Percentiles rank a stretch among this genome's conserved stretches.
Conservation (phyloP, 2,329 filamentous ascomycete species). For the Fusarium albosuccineum region DNA sequence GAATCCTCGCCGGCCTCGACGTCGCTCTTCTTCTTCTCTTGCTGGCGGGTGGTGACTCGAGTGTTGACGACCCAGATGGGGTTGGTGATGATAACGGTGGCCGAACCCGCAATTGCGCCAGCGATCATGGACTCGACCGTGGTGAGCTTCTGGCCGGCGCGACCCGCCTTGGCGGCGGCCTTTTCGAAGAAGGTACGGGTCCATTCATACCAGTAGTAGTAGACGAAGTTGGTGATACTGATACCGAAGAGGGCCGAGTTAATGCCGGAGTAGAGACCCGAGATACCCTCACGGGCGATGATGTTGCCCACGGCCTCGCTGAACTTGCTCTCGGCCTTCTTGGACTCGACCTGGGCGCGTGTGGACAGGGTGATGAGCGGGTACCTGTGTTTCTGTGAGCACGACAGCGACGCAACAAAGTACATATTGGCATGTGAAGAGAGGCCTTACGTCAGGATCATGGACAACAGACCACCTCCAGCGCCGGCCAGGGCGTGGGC, state of each 20-base stretch:
- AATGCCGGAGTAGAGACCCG: slow-evolving; percentile 91
- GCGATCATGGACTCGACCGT: slow-evolving; percentile 96
- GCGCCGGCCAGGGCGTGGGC: slow-evolving; percentile 94
- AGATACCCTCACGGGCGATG: slow-evolving; percentile 89
- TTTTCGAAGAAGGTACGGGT: slow-evolving; percentile 87
- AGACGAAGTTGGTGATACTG: slow-evolving; percentile 98
- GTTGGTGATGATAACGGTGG: slow-evolving; percentile 96
- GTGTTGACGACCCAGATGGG: slow-evolving; percentile 99
- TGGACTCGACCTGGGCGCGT: slow-evolving; percentile 96
- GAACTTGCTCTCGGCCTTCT: slow-evolving; percentile 87
- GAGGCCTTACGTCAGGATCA: slow-evolving; percentile 84
- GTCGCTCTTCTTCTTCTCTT: slow-evolving; percentile 61
- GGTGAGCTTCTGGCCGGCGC: slow-evolving; percentile 84
- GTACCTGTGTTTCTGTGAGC: slow-evolving; percentile 70
- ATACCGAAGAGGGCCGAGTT: slow-evolving; percentile 97
- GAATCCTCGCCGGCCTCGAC: slow-evolving; percentile 55
- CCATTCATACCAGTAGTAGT: slow-evolving; percentile 99
- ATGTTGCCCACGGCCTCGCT: slow-evolving; percentile 87
- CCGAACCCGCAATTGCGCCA: slow-evolving; percentile 91
- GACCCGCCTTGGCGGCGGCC: slow-evolving; percentile 79
- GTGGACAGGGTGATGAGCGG: slow-evolving; percentile 98
- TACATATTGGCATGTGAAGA: background rate
- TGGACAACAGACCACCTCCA: slow-evolving; percentile 93
- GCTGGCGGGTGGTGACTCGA: slow-evolving; percentile 91
- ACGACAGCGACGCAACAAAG: slow-evolving; percentile 16